Evolutionary conservation across 2,329 filamentous ascomycete genomes (phyloP).

Genomic region (Curvularia hawaiiensis): DNA sequence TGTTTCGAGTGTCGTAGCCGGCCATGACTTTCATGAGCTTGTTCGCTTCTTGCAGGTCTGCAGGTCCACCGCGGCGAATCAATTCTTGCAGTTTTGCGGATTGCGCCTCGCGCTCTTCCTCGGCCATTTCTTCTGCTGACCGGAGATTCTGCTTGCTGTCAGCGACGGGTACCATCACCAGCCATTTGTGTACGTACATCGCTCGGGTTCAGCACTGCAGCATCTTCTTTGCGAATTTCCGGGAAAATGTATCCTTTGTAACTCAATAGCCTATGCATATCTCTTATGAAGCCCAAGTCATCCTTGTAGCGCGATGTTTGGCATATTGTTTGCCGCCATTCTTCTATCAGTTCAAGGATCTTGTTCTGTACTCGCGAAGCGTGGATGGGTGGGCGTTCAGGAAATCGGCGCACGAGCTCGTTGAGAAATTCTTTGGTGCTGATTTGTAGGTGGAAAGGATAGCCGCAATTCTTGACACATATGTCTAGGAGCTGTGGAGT

Average conservation of each 20-base stretch:
- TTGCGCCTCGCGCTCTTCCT: slow-evolving; percentile 91
- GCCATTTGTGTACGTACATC: slow-evolving; percentile 70
- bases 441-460: slow-evolving; percentile 98
- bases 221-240: slow-evolving; percentile 89
- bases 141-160: slow-evolving; percentile 73
- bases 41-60: slow-evolving; percentile 96
- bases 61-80: slow-evolving; percentile 87
- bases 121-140: slow-evolving; percentile 98
- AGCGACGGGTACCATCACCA: slow-evolving; percentile 18
- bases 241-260: slow-evolving; percentile 98
- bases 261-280: slow-evolving; percentile 94
- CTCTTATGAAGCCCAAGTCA: slow-evolving; percentile 91
- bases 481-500: slow-evolving; percentile 79
- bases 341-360: slow-evolving; percentile 95
- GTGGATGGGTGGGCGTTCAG: slow-evolving; percentile 87
- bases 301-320: slow-evolving; percentile 98
- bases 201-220: slow-evolving; percentile 93
- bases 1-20: slow-evolving; percentile 91
- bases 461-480: slow-evolving; percentile 99
- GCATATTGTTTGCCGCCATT: slow-evolving; percentile 98
- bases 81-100: slow-evolving; percentile 98
- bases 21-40: slow-evolving; percentile 99
- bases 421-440: slow-evolving; percentile 99
- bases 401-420: slow-evolving; percentile 94
- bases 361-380: slow-evolving; percentile 85